Evolutionary conservation across 2,329 filamentous ascomycete genomes (phyloP).

Genomic region (Hypomyces rosellus): DNA sequence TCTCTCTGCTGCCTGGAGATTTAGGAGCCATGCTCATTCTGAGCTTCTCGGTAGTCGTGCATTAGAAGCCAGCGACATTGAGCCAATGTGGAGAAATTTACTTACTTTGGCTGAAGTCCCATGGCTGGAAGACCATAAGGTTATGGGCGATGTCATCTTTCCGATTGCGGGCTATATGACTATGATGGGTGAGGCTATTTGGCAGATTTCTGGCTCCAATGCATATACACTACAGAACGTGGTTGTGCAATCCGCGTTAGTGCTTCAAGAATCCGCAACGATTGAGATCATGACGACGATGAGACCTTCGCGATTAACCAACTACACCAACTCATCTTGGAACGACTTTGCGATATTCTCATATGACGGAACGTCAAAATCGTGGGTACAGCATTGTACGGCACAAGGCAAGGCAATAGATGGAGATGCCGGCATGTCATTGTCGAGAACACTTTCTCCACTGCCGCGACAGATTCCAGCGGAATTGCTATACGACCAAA

Average conservation of each 20-base stretch:
- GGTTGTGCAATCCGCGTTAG: slow-evolving; percentile 8
- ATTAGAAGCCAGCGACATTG: slow-evolving; percentile 2
- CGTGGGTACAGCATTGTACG: slow-evolving; percentile 9
- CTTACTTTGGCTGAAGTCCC: slow-evolving; percentile 15
- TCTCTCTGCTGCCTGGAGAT: slow-evolving; percentile 24
- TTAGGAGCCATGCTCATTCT: slow-evolving; percentile 27
- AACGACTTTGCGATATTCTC: slow-evolving; percentile 12
- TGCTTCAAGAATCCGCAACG: slow-evolving; percentile 5
- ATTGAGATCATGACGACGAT: slow-evolving; percentile 13
- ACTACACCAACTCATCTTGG: slow-evolving; percentile 11
- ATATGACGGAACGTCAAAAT: slow-evolving; percentile 3
- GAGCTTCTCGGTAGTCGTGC: slow-evolving; percentile 26
- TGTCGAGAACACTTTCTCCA: not conserved
- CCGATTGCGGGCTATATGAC: slow-evolving; percentile 31
- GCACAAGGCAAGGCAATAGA: slow-evolving; percentile 7
- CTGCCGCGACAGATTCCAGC: not conserved
- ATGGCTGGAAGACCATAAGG: slow-evolving; percentile 33
- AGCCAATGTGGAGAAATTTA: slow-evolving; percentile 18
- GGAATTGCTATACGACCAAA: not conserved
- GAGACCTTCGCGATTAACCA: slow-evolving; percentile 6
- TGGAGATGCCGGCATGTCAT: not conserved
- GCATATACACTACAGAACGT: slow-evolving; percentile 8
- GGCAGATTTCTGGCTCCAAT: slow-evolving; percentile 15
- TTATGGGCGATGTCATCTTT: slow-evolving; percentile 30
- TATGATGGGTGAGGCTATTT: slow-evolving; percentile 26